Base-by-base conservation (phyloP, 1,284 basidiomycete species). In the Malassezia caprae region DNA sequence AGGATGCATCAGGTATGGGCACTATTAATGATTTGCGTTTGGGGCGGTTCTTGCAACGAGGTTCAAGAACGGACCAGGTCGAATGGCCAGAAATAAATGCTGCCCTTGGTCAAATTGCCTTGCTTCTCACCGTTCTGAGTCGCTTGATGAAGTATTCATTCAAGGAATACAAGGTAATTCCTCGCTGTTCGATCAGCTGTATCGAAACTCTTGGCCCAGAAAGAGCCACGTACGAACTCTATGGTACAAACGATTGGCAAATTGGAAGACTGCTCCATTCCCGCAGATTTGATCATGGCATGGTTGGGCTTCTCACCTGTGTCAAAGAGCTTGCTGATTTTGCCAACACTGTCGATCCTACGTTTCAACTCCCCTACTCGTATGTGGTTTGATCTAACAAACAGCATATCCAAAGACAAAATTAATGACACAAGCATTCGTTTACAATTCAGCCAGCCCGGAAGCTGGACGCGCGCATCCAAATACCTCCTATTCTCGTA, bases 41-140 rank as follows among this genome's bases (percentile, higher is more conserved):
- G 13, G 94, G 94, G 1, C 82, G 91, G 58, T 82, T 91, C 10
- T 84, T 87, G 21, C 82, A 44, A n/a, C 27, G 83, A 31, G 82
- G 85, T 15, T 85, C 86, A 65, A 39, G 82, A 44, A 21, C 50
- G 41, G 56, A 68, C 0, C 65, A 87, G 35, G 64, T 98, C 26
- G 93, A 96, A 71, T 99, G 93, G 91, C 83, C 88, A 5, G 94
- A 99, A 77, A 91, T 98, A 75, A 98, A 98, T 72, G 94, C 94
- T 5, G 94, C 94, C 3, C 96, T 93, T 90, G 94, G 94, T 0
- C 87, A 96, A 70, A 88, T 90, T 0, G 79, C 93, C n/a, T 78
- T 98, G 19, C 79, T 96, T 49, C 78, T 98, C 13, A 87, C 91
- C 66, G 90, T 90, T 4, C 82, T 98, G 2, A 51, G 62, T 2